These are phyloP conservation scores for Fusarium domesticum DNA, from an alignment of 2,329 filamentous ascomycete species.

Conservation along the genomic window DNA sequence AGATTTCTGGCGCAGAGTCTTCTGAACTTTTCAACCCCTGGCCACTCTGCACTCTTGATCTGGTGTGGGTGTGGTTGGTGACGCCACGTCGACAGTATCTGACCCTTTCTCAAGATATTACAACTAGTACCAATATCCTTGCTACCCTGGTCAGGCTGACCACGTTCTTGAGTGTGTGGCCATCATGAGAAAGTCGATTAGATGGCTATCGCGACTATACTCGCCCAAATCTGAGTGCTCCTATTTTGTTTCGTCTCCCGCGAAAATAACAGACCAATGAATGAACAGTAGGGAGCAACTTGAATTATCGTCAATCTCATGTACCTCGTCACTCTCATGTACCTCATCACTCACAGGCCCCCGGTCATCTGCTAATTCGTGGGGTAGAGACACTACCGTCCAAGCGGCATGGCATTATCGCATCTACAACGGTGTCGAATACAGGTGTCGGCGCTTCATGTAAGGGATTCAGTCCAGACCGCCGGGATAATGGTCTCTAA, in stretches of 20 bases:
- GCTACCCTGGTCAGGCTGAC: constrained; percentile 14
- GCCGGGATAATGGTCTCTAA: constrained; percentile 46
- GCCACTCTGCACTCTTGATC: constrained; percentile 49
- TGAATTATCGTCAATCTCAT: constrained; percentile 20
- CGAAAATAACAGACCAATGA: constrained; percentile 28
- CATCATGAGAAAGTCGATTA: constrained; percentile 24
- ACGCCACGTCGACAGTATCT: constrained; percentile 47
- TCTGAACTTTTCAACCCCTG: constrained; percentile 56
- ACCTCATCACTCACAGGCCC: constrained; percentile 27
- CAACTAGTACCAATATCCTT: no score
- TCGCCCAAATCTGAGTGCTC: constrained; percentile 35
- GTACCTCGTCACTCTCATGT: constrained; percentile 30
- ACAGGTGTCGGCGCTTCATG: constrained; percentile 57
- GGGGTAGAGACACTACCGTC: constrained; percentile 40
- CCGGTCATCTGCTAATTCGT: constrained; percentile 3
- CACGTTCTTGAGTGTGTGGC: constrained; percentile 12
- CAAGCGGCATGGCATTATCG: constrained; percentile 49
- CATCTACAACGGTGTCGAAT: constrained; percentile 61
- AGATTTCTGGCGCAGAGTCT: constrained; percentile 48
- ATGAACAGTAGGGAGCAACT: constrained; percentile 32
- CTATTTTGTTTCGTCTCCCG: constrained; percentile 33
- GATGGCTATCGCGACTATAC: constrained; percentile 29
- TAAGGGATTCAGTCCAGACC: constrained; percentile 44
- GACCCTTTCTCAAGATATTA: no score
- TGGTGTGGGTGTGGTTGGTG: constrained; percentile 43